Evolutionary conservation across 805 yeast species (phyloP).

Genomic region (Ogataea paradorogensis): DNA sequence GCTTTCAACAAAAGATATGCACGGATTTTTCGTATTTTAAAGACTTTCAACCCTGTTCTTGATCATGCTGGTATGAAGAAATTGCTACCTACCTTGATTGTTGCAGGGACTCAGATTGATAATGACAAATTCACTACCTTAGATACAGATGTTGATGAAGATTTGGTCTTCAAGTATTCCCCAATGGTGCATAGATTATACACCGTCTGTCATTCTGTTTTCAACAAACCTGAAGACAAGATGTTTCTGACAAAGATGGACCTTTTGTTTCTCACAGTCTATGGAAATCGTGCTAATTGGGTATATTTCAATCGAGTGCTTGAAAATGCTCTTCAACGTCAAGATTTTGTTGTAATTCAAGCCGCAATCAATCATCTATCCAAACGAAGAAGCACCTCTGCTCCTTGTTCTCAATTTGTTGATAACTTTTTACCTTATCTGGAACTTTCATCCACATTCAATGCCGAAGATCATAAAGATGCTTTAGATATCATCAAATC

Average conservation of each 20-base stretch:
- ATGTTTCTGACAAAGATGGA: slow-evolving; percentile 14
- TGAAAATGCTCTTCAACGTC: slow-evolving; percentile 15
- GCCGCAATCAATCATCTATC: slow-evolving; percentile 11
- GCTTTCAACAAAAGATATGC: slow-evolving; percentile 24
- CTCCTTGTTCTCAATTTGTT: slow-evolving; percentile 12
- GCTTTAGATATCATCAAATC: slow-evolving; percentile 8
- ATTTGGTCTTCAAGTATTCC: slow-evolving; percentile 12
- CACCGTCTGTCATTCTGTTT: slow-evolving; percentile 12
- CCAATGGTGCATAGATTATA: slow-evolving; percentile 15
- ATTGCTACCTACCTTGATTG: slow-evolving; percentile 25
- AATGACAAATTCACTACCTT: slow-evolving; percentile 22
- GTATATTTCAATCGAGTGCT: slow-evolving; percentile 13
- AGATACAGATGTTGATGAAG: background rate
- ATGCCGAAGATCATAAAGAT: slow-evolving; percentile 1
- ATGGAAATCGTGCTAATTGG: slow-evolving; percentile 20
- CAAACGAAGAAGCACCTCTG: slow-evolving; percentile 6
- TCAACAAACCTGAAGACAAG: slow-evolving; percentile 6
- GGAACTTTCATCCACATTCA: slow-evolving; percentile 7
- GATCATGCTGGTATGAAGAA: slow-evolving; percentile 17
- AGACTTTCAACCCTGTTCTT: slow-evolving; percentile 23
- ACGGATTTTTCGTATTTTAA: slow-evolving; percentile 16
- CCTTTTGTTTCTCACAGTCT: slow-evolving; percentile 15
- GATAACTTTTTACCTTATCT: slow-evolving; percentile 18
- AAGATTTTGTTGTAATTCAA: slow-evolving; percentile 13
- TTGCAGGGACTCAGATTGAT: slow-evolving; percentile 30